Evolutionary conservation across 305 asterid species (phyloP), one percentile per base, ranked within the genome.

Genomic region (Coffea humblotiana): DNA sequence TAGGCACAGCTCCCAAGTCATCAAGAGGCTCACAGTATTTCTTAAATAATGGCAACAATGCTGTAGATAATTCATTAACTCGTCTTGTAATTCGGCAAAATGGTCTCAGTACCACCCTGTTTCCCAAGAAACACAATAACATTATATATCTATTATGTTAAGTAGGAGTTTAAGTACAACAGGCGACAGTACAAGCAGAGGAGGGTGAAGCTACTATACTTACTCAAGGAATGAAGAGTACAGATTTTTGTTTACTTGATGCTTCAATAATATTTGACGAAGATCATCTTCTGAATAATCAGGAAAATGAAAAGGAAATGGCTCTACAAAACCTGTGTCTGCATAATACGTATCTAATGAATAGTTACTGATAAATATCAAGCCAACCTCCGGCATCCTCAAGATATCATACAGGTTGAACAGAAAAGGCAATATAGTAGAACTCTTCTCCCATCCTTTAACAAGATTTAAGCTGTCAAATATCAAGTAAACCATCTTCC

Each of bases 171-270:
- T 32, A 48, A 72, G 43, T 54, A 25, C 37, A 63, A 63, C 35
- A 72, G 71, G 79, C 16, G 49, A 65, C 14, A 49, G 48, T 25
- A 37, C 61, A 80, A 82, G 73, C 71, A 66, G 67, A 51, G 35
- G 69, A 47, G 48, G 60, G 43, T 77, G 64, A 67, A 82, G 64
- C 70, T 49, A 72, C 19, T 6, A 70, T 47, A 90, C 98, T 56
- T 90, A 94, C 99, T 89, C 97, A 0, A 95, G 94, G 85, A 95
- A 95, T 47, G 94, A 90, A 61, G 97, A 89, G 89, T 88, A 94
- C 51, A 92, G 85, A 87, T 91, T 90, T 75, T 90, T 83, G 83
- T 88, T 88, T 67, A 86, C 87, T 84, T 87, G 94, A 79, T 83
- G 86, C 83, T 84, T 90, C 95, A 90, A 73, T 76, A 94, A 88